Percentiles rank a stretch among this genome's conserved stretches.
Conservation (phyloP, 2,329 filamentous ascomycete species). For the Tympanopsis confertula region DNA sequence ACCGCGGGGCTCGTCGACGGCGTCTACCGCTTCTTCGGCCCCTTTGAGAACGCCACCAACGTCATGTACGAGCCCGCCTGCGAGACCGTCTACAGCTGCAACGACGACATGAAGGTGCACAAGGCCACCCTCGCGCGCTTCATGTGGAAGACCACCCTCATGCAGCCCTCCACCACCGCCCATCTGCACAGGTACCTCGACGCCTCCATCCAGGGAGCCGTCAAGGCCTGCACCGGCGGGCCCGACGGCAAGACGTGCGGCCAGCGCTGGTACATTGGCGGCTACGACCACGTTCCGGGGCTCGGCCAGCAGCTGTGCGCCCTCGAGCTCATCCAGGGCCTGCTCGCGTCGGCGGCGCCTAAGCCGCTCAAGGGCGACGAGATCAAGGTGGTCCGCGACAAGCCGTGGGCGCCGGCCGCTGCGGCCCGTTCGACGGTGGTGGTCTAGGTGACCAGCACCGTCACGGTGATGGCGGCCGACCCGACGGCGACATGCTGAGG, state of each 20-base stretch:
- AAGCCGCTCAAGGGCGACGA: constrained; percentile 33
- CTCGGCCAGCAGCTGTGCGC: constrained; percentile 56
- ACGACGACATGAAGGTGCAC: constrained; percentile 54
- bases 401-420: no score
- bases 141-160: constrained; percentile 43
- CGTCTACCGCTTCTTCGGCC: constrained; percentile 37
- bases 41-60: constrained; percentile 36
- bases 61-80: constrained; percentile 58
- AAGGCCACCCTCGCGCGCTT: constrained; percentile 58
- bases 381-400: constrained; percentile 32
- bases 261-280: constrained; percentile 48
- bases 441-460: no score
- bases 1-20: constrained; percentile 32
- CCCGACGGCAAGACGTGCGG: constrained; percentile 40
- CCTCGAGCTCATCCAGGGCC: constrained; percentile 49
- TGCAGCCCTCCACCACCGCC: constrained; percentile 39
- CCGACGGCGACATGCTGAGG: no score
- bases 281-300: constrained; percentile 40
- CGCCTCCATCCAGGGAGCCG: constrained; percentile 42
- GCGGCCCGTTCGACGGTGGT: no score
- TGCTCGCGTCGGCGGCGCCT: constrained; percentile 30
- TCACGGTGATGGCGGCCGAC: no score
- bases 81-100: constrained; percentile 43
- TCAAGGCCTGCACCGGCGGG: constrained; percentile 43
- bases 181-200: constrained; percentile 35